Base-by-base conservation (phyloP, 148 eudicot species). In the Diospyros kaki region DNA sequence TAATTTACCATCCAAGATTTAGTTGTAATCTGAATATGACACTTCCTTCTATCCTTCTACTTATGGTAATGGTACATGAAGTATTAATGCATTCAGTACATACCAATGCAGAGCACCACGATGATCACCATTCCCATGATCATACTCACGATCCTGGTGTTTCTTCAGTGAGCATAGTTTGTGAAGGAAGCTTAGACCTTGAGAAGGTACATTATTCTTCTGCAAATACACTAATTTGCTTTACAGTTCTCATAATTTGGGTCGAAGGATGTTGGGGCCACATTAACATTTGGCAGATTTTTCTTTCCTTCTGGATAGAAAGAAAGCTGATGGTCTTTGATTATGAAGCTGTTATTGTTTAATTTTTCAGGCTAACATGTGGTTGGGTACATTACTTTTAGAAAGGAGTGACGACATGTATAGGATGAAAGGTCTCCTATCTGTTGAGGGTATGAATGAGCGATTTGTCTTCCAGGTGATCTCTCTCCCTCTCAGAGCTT, bases 111-210 rank as follows among this genome's bases (percentile, higher is more conserved):
- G 99, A 89, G 77, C 93, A 91, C 87, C 85, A 85, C 77, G 88
- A 88, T 72, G 88, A 86, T 84, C 91, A 90, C 81, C 92, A 92
- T 85, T 64, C 90, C 72, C 93, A 93, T 52, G 98, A 95, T 84
- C 99, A 95, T 79, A 86, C 89, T 73, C 99, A 95, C 75, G 99
- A 95, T 83, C 99, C 99, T 73, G 99, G 99, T 50, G 99, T 95
- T 83, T 87, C 98, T 77, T 95, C 99, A 7, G 93, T 95, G 60
- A 95, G 99, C 85, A 89, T 95, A 77, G 98, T 95, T 45, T 95
- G 98, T 81, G 99, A 95, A 85, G 99, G 99, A 67, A 93, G 82
- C 87, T 87, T 95, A 78, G 98, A 95, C 85, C 90, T 95, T 38
- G 98, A 93, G 54, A 95, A 93, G 99, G 99, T 93, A 58, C 41